Conservation (phyloP, 371 early-diverging fungal species). For the Syncephalastrum sp. region DNA sequence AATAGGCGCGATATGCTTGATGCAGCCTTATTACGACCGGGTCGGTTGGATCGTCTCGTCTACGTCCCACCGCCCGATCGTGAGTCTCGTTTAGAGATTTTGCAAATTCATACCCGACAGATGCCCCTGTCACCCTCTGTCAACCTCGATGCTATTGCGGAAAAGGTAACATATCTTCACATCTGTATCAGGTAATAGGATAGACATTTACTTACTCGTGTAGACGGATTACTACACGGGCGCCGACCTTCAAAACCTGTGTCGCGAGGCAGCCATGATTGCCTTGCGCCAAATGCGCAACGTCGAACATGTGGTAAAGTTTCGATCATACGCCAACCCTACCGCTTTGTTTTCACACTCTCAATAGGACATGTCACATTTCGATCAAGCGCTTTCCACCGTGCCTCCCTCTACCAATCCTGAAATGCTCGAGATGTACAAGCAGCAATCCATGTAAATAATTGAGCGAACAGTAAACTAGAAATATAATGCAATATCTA, state of each 20-base stretch:
- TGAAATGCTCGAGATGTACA: constrained; percentile 12
- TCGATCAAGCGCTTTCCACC: constrained; percentile 13
- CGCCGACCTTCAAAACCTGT: constrained; percentile 95
- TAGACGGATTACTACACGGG: constrained; percentile 92
- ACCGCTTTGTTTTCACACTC: not conserved
- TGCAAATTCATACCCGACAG: constrained; percentile 79
- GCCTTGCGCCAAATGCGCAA: constrained; percentile 61
- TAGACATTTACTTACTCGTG: not conserved
- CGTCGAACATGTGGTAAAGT: constrained; percentile 45
- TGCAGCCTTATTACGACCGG: constrained; percentile 92
- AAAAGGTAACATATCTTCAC: constrained; percentile 27
- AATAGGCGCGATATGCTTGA: constrained; percentile 98
- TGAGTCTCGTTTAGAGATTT: constrained; percentile 76
- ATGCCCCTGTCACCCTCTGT: constrained; percentile 77
- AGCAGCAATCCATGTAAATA: no score
- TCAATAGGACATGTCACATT: constrained; percentile 19
- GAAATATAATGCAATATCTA: no score
- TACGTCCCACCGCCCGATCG: constrained; percentile 93
- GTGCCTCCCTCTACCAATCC: constrained; percentile 20
- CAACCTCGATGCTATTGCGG: constrained; percentile 68
- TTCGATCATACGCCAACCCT: not conserved
- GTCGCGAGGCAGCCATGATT: constrained; percentile 94
- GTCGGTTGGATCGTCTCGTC: constrained; percentile 91
- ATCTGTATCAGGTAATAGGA: not conserved
- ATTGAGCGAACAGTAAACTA: no score